phyloP scores from a whole-genome alignment of 768 basidiomycete species.

The Butyriboletus loyo region DNA sequence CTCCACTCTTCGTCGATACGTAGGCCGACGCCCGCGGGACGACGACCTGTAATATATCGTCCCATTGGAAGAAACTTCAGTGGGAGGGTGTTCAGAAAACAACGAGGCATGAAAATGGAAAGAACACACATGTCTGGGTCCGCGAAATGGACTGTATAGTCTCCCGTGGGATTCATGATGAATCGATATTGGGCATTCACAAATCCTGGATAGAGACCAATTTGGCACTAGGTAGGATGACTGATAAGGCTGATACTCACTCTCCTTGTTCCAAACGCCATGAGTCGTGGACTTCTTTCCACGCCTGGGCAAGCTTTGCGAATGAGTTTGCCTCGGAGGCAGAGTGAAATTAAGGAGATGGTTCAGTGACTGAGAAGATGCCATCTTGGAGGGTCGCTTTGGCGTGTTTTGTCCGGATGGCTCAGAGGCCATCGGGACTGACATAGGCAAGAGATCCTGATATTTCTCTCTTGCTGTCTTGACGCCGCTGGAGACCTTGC shows the following conservation, averaged over 20 bases:
- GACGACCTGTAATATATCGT: constrained; percentile 92
- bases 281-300: constrained; percentile 65
- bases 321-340: constrained; percentile 76
- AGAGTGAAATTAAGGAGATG: constrained; percentile 93
- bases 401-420: constrained; percentile 36
- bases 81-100: background rate
- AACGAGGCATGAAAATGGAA: background rate
- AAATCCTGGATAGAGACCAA: constrained; percentile 58
- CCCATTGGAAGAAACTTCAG: constrained; percentile 89
- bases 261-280: constrained; percentile 87
- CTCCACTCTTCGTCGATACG: constrained; percentile 55
- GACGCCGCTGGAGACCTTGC: constrained; percentile 13
- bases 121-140: constrained; percentile 90
- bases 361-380: constrained; percentile 62
- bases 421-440: constrained; percentile 25
- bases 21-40: constrained; percentile 81
- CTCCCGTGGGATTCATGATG: constrained; percentile 88
- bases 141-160: constrained; percentile 93
- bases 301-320: constrained; percentile 64
- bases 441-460: constrained; percentile 20
- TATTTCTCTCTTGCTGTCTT: constrained; percentile 9
- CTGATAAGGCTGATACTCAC: constrained; percentile 49
- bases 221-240: constrained; percentile 15
- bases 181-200: constrained; percentile 97
- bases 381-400: constrained; percentile 68